Evolutionary conservation across 495 filamentous ascomycete genomes (phyloP).

Genomic region (Tuber brumale): DNA sequence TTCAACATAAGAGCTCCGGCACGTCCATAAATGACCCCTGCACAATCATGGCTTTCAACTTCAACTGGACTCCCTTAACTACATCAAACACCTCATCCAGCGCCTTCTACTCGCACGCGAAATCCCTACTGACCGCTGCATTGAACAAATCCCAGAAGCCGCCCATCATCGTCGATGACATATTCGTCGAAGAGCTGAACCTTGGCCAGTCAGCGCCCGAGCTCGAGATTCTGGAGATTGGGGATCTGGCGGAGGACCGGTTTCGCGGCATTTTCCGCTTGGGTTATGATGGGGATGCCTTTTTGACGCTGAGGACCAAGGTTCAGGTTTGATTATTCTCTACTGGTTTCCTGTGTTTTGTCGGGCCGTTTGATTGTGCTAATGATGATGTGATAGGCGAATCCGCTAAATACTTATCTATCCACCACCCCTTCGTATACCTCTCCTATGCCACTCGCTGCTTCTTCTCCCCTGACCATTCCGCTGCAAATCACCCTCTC

Average conservation of each 20-base stretch:
- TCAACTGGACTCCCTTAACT: slow-evolving; percentile 99
- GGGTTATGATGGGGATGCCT: slow-evolving; percentile 93
- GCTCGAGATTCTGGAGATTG: slow-evolving; percentile 93
- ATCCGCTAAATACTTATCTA: slow-evolving; percentile 92
- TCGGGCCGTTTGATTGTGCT: slow-evolving; percentile 8
- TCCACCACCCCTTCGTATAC: slow-evolving; percentile 85
- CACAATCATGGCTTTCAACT: slow-evolving; percentile 87
- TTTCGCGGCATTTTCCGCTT: slow-evolving; percentile 99
- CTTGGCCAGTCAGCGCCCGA: slow-evolving; percentile 86
- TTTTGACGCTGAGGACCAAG: slow-evolving; percentile 83
- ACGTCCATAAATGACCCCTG: slow-evolving; percentile 13
- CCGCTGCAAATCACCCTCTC: slow-evolving; percentile 93
- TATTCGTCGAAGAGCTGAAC: slow-evolving; percentile 95
- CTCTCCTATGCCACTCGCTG: slow-evolving; percentile 87
- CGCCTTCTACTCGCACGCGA: slow-evolving; percentile 77
- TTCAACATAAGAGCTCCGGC: background rate
- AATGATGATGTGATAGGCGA: slow-evolving; percentile 53
- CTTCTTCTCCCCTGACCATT: slow-evolving; percentile 87
- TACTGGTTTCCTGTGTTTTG: slow-evolving; percentile 5
- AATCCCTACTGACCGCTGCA: slow-evolving; percentile 87
- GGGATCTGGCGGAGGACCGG: slow-evolving; percentile 90
- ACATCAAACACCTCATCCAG: slow-evolving; percentile 61
- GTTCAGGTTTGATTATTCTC: slow-evolving; percentile 61
- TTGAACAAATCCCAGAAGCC: slow-evolving; percentile 98
- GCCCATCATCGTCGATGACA: slow-evolving; percentile 98